phyloP scores from a whole-genome alignment of 805 yeast species.

The Cyberlindnera americana region DNA sequence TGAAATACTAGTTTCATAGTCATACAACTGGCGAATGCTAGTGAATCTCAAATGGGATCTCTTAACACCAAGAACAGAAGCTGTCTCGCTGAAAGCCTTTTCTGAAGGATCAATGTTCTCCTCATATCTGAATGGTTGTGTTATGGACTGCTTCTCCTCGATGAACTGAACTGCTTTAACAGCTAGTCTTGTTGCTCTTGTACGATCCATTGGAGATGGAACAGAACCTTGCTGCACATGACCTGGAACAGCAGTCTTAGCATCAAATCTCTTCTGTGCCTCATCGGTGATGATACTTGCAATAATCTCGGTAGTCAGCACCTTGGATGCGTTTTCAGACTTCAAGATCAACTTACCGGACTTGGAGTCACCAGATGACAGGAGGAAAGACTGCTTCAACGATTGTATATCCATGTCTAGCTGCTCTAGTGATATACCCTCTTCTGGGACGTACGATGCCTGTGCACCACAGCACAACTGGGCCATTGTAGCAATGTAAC shows the following conservation, averaged over 20 bases:
- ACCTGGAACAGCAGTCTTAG: slow-evolving; percentile 95
- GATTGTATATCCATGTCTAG: slow-evolving; percentile 63
- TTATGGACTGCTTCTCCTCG: slow-evolving; percentile 55
- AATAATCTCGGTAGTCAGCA: slow-evolving; percentile 78
- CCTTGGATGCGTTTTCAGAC: slow-evolving; percentile 69
- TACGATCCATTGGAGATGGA: slow-evolving; percentile 93
- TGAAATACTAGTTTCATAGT: slow-evolving; percentile 76
- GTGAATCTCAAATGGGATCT: slow-evolving; percentile 74
- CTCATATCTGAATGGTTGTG: slow-evolving; percentile 43
- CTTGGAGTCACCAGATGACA: slow-evolving; percentile 64
- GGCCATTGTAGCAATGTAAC: slow-evolving; percentile 83
- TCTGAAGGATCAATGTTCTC: slow-evolving; percentile 41
- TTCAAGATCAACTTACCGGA: slow-evolving; percentile 63
- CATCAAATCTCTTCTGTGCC: slow-evolving; percentile 73
- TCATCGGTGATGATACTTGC: slow-evolving; percentile 82
- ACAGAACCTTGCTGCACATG: slow-evolving; percentile 97
- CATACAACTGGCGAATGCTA: slow-evolving; percentile 72
- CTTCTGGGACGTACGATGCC: slow-evolving; percentile 40
- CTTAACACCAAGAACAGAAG: slow-evolving; percentile 80
- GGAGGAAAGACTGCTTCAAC: slow-evolving; percentile 33
- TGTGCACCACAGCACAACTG: slow-evolving; percentile 73
- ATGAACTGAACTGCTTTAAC: slow-evolving; percentile 82
- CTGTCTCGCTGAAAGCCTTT: slow-evolving; percentile 45
- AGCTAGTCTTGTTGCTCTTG: slow-evolving; percentile 84
- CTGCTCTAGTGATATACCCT: slow-evolving; percentile 65